phyloP scores from a whole-genome alignment of 371 early-diverging fungal genomes.

The Lichtheimia corymbifera region DNA sequence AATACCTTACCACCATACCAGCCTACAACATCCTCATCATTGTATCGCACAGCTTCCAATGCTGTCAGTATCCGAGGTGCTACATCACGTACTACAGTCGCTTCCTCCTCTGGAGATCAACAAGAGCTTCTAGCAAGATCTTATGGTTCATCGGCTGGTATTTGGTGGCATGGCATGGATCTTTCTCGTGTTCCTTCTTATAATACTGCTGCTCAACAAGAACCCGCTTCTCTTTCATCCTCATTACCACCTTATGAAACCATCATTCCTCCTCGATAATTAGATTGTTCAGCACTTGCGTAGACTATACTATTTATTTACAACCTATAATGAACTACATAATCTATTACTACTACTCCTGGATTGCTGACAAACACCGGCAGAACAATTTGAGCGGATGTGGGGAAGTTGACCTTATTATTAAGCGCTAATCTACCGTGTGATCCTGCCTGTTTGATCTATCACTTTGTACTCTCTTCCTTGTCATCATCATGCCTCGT shows the following conservation, averaged over 20 bases:
- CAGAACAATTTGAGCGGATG: neutral
- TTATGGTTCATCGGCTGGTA: neutral
- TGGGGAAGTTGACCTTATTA: neutral
- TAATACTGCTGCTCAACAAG: conserved; percentile 37
- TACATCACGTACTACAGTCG: too few relatives aligned
- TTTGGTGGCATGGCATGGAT: conserved; percentile 46
- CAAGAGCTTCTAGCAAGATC: neutral
- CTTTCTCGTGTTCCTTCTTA: conserved; percentile 46
- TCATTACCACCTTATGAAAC: conserved; percentile 48
- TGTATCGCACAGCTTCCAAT: too few relatives aligned
- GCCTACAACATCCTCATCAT: neutral
- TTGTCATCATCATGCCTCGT: conserved; percentile 19
- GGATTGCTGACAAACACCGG: conserved; percentile 1
- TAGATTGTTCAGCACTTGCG: neutral
- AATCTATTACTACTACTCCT: neutral
- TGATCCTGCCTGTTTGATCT: neutral
- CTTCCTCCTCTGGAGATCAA: neutral
- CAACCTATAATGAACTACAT: too few relatives aligned
- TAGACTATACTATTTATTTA: neutral
- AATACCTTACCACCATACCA: conserved; percentile 28
- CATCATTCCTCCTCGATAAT: conserved; percentile 14
- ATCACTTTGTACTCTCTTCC: too few relatives aligned
- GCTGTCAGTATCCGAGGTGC: too few relatives aligned
- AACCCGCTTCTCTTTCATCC: conserved; percentile 32
- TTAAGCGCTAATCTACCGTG: conserved; percentile 7